Evolutionary conservation across 192 early-diverging fungal genomes (phyloP).

Genomic region (Umbelopsis sp.): DNA sequence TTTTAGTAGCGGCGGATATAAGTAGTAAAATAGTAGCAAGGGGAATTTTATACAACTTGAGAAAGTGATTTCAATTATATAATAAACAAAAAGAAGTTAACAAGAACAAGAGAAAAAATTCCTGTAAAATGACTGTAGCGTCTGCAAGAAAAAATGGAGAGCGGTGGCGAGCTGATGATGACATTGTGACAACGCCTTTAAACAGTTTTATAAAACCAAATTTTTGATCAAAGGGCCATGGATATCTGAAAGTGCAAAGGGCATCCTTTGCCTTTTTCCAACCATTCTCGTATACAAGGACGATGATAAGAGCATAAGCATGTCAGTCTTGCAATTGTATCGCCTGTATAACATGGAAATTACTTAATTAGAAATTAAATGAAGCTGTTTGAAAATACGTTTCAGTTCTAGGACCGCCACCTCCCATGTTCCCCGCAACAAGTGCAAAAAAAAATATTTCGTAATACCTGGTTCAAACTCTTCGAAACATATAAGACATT

Average conservation of each 20-base stretch:
- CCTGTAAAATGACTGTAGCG: neutral
- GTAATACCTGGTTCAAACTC: constrained; percentile 74
- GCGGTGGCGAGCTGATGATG: neutral
- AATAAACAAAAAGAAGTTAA: too few relatives aligned
- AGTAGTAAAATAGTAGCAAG: neutral
- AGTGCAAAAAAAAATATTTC: too few relatives aligned
- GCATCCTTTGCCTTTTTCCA: constrained; percentile 71
- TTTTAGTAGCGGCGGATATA: neutral
- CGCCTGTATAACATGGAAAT: constrained; percentile 41
- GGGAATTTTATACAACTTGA: neutral
- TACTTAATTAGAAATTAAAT: neutral
- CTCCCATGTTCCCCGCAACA: too few relatives aligned
- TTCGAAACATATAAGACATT: constrained; percentile 95
- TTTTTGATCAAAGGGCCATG: neutral
- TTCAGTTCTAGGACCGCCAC: too few relatives aligned
- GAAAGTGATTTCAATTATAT: neutral
- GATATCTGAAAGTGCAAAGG: constrained; percentile 75
- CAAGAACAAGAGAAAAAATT: too few relatives aligned
- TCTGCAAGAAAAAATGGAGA: neutral
- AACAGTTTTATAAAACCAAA: neutral
- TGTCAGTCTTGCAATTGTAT: constrained; percentile 79
- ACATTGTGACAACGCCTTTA: neutral
- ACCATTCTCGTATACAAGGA: constrained; percentile 82
- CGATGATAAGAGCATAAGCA: constrained; percentile 92
- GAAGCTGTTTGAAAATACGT: too few relatives aligned